Evolutionary conservation across 495 filamentous ascomycete genomes (phyloP), one percentile per base, ranked within the genome.

Genomic region (Hypoxylon lienhwacheense): DNA sequence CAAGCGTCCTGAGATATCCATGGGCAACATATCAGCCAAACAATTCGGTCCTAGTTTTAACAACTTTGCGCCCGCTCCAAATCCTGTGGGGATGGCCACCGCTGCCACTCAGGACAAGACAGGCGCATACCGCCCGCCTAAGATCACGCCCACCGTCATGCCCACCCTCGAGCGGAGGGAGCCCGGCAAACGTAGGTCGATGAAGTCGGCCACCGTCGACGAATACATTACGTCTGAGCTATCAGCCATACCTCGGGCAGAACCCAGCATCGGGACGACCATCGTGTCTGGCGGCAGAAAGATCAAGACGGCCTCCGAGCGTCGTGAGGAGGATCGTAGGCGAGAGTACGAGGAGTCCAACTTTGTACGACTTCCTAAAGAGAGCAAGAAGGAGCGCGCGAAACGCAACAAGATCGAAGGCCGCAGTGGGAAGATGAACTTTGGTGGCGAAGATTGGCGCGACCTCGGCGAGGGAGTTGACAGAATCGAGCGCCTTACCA

Each of bases 391-490:
- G 74, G 87, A 92, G 15, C 66, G 72, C 26, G 73, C 75, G 8
- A 79, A 82, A 55, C 73, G 73, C 28, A 69, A 69, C 15, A 74
- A 74, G 53, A 63, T 51, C 19, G 76, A 74, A 35, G 67, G 68
- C 10, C 66, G 73, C 49, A 69, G 64, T 46, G 53, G 28, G 11
- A 70, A 69, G 52, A 77, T 74, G 80, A 78, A 59, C 45, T 93
- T 85, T 70, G 90, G 88, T 39, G 90, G 90, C 14, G 91, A 95
- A 65, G 90, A 95, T 56, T 91, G 89, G 86, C 78, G 80, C 33
- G 83, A 83, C 3, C 80, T 95, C 10, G 87, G 84, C 21, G 84
- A 87, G 57, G 90, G 89, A 28, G 78, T 89, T 19, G 88, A 93
- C 67, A 75, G 88, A 35, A 88, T 91, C 64, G 81, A 85, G 49